Evolutionary conservation across 2,329 filamentous ascomycete species (phyloP), one percentile per base, ranked within the genome.

Genomic region (Penicillium italicum): DNA sequence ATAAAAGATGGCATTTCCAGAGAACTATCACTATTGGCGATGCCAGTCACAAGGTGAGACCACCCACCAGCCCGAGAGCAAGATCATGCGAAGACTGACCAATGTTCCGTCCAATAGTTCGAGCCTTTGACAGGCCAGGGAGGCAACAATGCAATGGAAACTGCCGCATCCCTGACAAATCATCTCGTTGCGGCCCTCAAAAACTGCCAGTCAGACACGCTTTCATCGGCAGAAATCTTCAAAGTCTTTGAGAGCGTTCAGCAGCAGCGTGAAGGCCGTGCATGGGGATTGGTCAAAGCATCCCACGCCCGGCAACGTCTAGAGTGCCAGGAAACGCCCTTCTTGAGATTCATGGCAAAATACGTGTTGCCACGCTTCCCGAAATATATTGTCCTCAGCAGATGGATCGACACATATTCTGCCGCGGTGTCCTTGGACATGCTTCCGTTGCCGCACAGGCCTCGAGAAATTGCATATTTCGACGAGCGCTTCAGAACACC

Each of bases 81-180:
- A 38, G 10, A 24, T 26, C 18, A n/a, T 24, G 18, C 10, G 14
- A 26, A 38, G 16, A 33, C 40, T 55, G 18, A 55, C 31, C 1
- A 12, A 4, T 10, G 4, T n/a, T 5, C 2, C 10, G 7, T 14
- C n/a, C 14, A 11, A 20, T 48, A 59, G 58, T 49, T 63, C 24
- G 60, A 62, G 24, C 62, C 62, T 4, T 40, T 62, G 20, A 55
- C 58, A 14, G 62, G 60, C 12, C 60, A 62, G 50, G 62, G 62
- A 10, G 62, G 60, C n/a, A 63, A 63, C 20, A 53, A 51, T 24
- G 60, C 58, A n/a, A 56, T 63, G 10, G 62, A 63, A 44, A 62
- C 62, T 22, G 54, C 62, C 2, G 62, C 62, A 11, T 48, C 60
- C n/a, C 45, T 63, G 14, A 51, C 46, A 3, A 63, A 63, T 31